Conservation (phyloP, 1,139 yeast species). For the Maudiozyma humilis region DNA sequence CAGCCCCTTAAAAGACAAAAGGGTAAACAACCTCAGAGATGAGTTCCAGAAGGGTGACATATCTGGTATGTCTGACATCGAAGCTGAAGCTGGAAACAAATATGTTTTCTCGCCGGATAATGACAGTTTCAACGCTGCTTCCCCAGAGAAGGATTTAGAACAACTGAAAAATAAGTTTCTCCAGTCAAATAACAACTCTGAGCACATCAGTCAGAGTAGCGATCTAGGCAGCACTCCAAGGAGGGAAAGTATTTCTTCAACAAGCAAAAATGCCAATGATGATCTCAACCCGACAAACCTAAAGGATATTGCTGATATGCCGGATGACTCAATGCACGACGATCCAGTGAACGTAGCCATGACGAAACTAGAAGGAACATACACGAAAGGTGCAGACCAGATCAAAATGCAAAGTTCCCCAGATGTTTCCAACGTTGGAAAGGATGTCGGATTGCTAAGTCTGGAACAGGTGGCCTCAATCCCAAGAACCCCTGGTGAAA, state of each 20-base stretch:
- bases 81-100: constrained; percentile 15
- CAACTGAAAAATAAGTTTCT: constrained; percentile 26
- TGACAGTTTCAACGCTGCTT: constrained; percentile 23
- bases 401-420: constrained; percentile 10
- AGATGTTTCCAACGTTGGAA: constrained; percentile 20
- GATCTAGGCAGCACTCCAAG: background rate
- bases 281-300: constrained; percentile 34
- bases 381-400: constrained; percentile 10
- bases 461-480: constrained; percentile 18
- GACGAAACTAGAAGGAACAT: constrained; percentile 66
- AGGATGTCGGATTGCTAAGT: constrained; percentile 29
- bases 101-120: constrained; percentile 27
- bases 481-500: constrained; percentile 17
- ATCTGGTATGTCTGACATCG: constrained; percentile 7
- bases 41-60: constrained; percentile 8
- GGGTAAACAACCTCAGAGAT: constrained; percentile 10
- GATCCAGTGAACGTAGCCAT: constrained; percentile 74
- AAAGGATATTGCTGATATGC: constrained; percentile 68
- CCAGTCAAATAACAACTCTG: constrained; percentile 7
- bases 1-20: background rate
- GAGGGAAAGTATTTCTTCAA: background rate
- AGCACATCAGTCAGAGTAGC: background rate
- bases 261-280: background rate
- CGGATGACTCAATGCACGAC: constrained; percentile 61
- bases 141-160: constrained; percentile 29